phyloP scores from a whole-genome alignment of 106 monocot species.

The Phalaenopsis equestris region DNA sequence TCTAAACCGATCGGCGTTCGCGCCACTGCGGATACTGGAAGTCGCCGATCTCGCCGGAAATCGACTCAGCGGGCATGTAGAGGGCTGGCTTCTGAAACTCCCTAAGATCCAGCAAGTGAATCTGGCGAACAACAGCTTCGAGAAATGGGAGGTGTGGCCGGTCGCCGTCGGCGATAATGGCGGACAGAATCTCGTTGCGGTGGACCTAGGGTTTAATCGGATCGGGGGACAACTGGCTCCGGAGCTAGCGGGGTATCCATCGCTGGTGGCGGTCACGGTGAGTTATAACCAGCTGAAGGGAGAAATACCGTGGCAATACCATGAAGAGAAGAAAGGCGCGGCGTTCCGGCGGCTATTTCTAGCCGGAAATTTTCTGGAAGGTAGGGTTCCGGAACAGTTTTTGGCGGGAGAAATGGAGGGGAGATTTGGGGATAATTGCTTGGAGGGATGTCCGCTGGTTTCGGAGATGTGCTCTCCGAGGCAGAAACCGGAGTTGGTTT shows the following conservation, averaged over 20 bases:
- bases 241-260: slow-evolving; percentile 27
- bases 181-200: slow-evolving; percentile 30
- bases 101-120: slow-evolving; percentile 61
- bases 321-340: slow-evolving; percentile 20
- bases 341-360: slow-evolving; percentile 50
- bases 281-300: slow-evolving; percentile 49
- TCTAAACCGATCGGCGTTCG: slow-evolving; percentile 21
- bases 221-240: slow-evolving; percentile 45
- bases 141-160: slow-evolving; percentile 7
- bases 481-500: slow-evolving; percentile 45
- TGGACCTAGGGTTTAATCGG: slow-evolving; percentile 47
- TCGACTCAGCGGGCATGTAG: slow-evolving; percentile 28
- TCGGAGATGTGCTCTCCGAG: slow-evolving; percentile 33
- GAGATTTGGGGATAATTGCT: slow-evolving; percentile 62
- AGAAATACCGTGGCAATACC: slow-evolving; percentile 36
- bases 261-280: slow-evolving; percentile 36
- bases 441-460: slow-evolving; percentile 32
- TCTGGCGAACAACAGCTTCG: slow-evolving; percentile 53
- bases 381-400: slow-evolving; percentile 34
- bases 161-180: background rate
- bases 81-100: slow-evolving; percentile 47
- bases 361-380: slow-evolving; percentile 55
- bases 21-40: slow-evolving; percentile 20
- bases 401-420: slow-evolving; percentile 20
- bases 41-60: slow-evolving; percentile 46